Percentiles rank a stretch among this genome's conserved stretches.
These are phyloP conservation scores for Heliocybe sulcata DNA, from an alignment of 1,284 basidiomycete species.

Conservation along the genomic window DNA sequence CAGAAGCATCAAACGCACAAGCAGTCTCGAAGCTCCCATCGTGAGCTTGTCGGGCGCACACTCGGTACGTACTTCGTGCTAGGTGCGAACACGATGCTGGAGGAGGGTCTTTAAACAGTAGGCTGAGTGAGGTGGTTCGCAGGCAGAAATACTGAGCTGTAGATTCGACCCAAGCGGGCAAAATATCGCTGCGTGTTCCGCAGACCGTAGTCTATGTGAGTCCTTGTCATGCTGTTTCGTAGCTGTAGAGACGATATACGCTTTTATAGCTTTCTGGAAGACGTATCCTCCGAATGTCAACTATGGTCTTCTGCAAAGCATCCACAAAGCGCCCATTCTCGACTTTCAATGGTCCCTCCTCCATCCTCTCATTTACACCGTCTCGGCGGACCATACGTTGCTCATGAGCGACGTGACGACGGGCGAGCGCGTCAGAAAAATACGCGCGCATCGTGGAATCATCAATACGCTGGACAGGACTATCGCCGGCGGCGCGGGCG, in stretches of 20 bases:
- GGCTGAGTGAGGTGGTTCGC: conserved; percentile 2
- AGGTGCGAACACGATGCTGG: neutral
- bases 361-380: conserved; percentile 68
- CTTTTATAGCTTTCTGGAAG: conserved; percentile 61
- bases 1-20: conserved; percentile 72
- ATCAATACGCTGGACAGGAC: conserved; percentile 85
- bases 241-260: no score
- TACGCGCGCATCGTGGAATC: conserved; percentile 82
- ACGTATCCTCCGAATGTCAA: conserved; percentile 80
- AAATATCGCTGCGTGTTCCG: conserved; percentile 78
- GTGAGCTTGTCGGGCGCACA: conserved; percentile 73
- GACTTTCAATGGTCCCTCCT: conserved; percentile 78
- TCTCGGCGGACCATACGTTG: conserved; percentile 80
- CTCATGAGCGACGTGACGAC: conserved; percentile 68
- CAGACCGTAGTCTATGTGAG: conserved; percentile 73
- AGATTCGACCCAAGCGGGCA: conserved; percentile 78
- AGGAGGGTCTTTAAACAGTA: neutral
- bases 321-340: conserved; percentile 74
- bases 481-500: conserved; percentile 72
- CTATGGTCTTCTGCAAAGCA: conserved; percentile 67
- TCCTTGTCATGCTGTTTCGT: conserved; percentile 15
- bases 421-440: conserved; percentile 67
- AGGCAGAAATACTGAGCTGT: conserved; percentile 76
- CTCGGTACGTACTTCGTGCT: conserved; percentile 36
- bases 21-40: conserved; percentile 74